Base-by-base conservation (phyloP, 163 green algal species). In the Trebouxia gelatinosa region DNA sequence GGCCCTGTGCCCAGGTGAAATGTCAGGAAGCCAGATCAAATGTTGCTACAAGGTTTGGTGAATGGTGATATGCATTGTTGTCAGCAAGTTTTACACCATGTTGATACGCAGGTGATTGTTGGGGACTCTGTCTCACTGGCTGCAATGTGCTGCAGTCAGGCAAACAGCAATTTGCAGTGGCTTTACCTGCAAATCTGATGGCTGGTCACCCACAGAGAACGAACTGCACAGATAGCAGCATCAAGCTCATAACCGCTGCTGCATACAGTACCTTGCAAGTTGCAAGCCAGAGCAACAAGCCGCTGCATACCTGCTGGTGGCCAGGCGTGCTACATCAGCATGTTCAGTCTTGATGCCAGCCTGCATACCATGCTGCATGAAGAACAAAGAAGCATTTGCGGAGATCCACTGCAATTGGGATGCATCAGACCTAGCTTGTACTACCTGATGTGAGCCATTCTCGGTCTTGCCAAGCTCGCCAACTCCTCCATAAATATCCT, bases 401-500 rank as follows among this genome's bases (percentile, higher is more conserved):
- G 23, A 50, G 16, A 43, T 16, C 6, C 9, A 35, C n/a, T 72
- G 62, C 43, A 59, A 23, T 23, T 28, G 19, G 26, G 48, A 59
- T 1, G 13, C 23, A 38, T 16, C 26, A 75, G 37, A 17, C 21
- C 13, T 35, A 57, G 26, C 19, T 26, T n/a, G 23, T 6, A 59
- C n/a, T 59, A 21, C 13, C 1, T 9, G 5, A 31, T 5, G 21
- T 28, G 48, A 29, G 2, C 1, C 29, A 17, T 26, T 26, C 11
- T 57, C 59, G 37, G 38, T 28, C 57, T 46, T 46, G 6, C 17
- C 39, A 17, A 40, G 38, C 40, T 75, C 40, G 11, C 61, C 62
- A 34, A 80, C 43, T 21, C 39, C 62, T 46, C 43, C 78, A 50
- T 82, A 82, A 5, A 82, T 78, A 43, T 82, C 78, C 7, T 71